Evolutionary conservation across 2,329 filamentous ascomycete genomes (phyloP).

Genomic region (Thielaviopsis punctulata): DNA sequence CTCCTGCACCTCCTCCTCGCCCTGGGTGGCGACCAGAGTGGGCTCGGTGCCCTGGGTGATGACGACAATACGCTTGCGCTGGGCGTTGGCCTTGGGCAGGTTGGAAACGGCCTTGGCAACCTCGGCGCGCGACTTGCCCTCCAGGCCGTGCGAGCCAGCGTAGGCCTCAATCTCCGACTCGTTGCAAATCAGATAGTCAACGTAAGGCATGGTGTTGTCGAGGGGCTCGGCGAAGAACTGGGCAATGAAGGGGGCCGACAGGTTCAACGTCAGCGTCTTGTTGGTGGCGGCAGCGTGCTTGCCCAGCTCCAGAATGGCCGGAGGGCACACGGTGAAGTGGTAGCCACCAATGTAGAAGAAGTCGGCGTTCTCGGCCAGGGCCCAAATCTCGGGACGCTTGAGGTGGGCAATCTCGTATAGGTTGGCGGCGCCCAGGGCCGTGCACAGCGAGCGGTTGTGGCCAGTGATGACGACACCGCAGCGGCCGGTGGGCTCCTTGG

Average conservation of each 20-base stretch:
- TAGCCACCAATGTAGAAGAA: conserved; percentile 90
- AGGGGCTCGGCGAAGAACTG: conserved; percentile 97
- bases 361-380: conserved; percentile 72
- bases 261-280: conserved; percentile 82
- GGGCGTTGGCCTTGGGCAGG: conserved; percentile 78
- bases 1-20: conserved; percentile 51
- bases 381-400: conserved; percentile 82
- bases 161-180: conserved; percentile 87
- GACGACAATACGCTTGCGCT: conserved; percentile 71
- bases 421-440: conserved; percentile 90
- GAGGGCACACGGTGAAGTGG: conserved; percentile 91
- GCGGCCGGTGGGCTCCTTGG: conserved; percentile 68
- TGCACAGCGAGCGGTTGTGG: conserved; percentile 87
- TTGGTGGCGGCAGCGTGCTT: conserved; percentile 77
- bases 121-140: conserved; percentile 60
- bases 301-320: conserved; percentile 75
- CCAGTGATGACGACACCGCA: conserved; percentile 96
- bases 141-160: conserved; percentile 62
- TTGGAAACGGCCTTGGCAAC: conserved; percentile 75
- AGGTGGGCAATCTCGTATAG: conserved; percentile 91
- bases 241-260: conserved; percentile 88
- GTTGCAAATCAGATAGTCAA: conserved; percentile 92
- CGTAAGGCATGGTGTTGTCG: conserved; percentile 73
- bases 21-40: conserved; percentile 67
- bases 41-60: conserved; percentile 90